Base-by-base conservation (phyloP, 2,329 filamentous ascomycete species). In the Apiospora arundinis region DNA sequence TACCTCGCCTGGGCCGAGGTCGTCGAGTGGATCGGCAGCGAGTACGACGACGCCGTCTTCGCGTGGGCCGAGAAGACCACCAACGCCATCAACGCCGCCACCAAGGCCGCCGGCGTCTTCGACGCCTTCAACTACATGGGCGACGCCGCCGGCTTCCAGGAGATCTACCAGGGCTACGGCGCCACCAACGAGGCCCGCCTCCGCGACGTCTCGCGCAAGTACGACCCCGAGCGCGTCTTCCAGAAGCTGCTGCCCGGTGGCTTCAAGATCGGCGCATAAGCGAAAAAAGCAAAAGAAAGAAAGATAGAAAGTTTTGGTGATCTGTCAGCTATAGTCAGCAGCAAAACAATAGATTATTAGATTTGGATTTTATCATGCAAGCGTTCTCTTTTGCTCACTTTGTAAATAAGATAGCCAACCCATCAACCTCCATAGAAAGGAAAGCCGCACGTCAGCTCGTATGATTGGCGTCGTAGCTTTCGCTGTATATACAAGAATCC, bases 81-180 rank as follows among this genome's bases (percentile, higher is more conserved):
- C 18, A 60, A 72, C 2, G 70, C 76, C 11, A 76, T 77, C 48
- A 72, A 77, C 46, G 71, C 71, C 5, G 75, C 75, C 28, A 74
- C 78, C n/a, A 70, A 71, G 44, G 74, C 76, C 75, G 76, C 80
- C 8, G 80, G 82, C 32, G 75, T 82, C 0, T 79, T 80, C 65
- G 77, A 80, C 21, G 80, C 81, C 16, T 83, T 82, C 73, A 81
- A 85, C 74, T 86, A 82, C 73, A 75, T 83, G 56, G 81, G 82
- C 71, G 83, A 84, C 69, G 80, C 81, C 4, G 77, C 78, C 32
- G 71, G 72, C 11, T 77, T 79, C 49, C 81, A 86, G 80, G 76
- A 80, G 67, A 77, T 82, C 7, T 77, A 82, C 44, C 44, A 71
- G 14, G 75, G 79, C 5, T 83, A 82, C 72, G 82, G 83, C 3